These are phyloP conservation scores for Chiua virens DNA, from an alignment of 768 basidiomycete genomes.

Conservation along the genomic window DNA sequence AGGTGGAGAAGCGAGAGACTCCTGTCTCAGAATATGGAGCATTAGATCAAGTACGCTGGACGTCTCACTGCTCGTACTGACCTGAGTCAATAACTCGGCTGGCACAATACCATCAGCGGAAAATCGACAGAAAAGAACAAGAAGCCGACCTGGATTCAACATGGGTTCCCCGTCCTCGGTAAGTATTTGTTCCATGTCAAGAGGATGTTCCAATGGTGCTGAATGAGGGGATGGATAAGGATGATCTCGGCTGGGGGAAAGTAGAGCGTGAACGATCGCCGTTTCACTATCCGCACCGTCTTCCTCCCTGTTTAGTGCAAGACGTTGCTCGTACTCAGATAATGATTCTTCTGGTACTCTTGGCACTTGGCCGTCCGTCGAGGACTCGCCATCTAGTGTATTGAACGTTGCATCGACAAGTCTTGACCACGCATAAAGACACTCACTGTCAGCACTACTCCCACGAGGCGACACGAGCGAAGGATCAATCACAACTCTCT, in stretches of 20 bases:
- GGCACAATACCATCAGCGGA: conserved; percentile 3
- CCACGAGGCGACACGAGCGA: conserved; percentile 32
- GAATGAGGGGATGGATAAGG: conserved; percentile 29
- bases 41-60: conserved; percentile 28
- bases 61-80: conserved; percentile 26
- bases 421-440: conserved; percentile 21
- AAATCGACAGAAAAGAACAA: not conserved
- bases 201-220: conserved; percentile 34
- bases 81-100: conserved; percentile 66
- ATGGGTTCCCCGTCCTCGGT: conserved; percentile 67
- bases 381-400: conserved; percentile 32
- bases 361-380: conserved; percentile 3
- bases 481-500: conserved; percentile 37
- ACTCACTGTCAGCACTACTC: conserved; percentile 19
- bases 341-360: conserved; percentile 12
- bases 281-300: conserved; percentile 15
- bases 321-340: not conserved
- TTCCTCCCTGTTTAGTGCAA: conserved; percentile 5
- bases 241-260: conserved; percentile 22
- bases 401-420: conserved; percentile 37
- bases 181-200: conserved; percentile 53
- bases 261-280: conserved; percentile 10
- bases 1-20: conserved; percentile 72
- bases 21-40: conserved; percentile 37
- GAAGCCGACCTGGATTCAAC: conserved; percentile 61